Conservation (phyloP, 2,329 filamentous ascomycete species). For the Pseudocercospora vitis region DNA sequence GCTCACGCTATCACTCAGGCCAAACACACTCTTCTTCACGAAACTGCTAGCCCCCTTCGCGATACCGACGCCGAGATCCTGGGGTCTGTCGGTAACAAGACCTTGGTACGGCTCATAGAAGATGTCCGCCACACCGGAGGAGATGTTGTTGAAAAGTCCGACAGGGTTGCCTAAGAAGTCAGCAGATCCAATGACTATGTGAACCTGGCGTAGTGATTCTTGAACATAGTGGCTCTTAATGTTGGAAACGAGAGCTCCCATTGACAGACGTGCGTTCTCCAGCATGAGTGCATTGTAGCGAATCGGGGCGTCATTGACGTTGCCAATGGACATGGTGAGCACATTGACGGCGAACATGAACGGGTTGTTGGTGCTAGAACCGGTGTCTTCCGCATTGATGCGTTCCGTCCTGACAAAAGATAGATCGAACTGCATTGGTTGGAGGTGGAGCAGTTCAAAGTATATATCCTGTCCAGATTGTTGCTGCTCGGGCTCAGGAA, state of each 20-base stretch:
- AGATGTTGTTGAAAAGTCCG: conserved; percentile 96
- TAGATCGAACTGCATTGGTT: conserved; percentile 96
- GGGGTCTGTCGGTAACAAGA: conserved; percentile 89
- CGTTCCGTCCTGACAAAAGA: conserved; percentile 96
- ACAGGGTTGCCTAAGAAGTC: conserved; percentile 98
- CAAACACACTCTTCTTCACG: conserved; percentile 97
- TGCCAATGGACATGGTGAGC: conserved; percentile 98
- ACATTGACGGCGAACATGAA: conserved; percentile 99
- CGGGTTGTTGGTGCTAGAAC: conserved; percentile 78
- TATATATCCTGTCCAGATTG: conserved; percentile 91
- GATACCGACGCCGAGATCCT: conserved; percentile 91
- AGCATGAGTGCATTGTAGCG: conserved; percentile 90
- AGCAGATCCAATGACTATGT: conserved; percentile 94
- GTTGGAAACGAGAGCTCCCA: conserved; percentile 78
- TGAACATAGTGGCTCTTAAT: conserved; percentile 95
- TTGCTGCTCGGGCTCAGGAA: conserved; percentile 85
- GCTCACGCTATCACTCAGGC: conserved; percentile 93
- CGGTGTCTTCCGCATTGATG: conserved; percentile 93
- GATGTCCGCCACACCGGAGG: conserved; percentile 93
- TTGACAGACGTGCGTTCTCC: conserved; percentile 90
- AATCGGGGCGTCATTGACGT: conserved; percentile 96
- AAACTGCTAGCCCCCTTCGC: conserved; percentile 96
- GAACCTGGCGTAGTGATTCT: conserved; percentile 91
- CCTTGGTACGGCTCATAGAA: conserved; percentile 99
- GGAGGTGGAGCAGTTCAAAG: conserved; percentile 94